Base-by-base conservation (phyloP, 441 rosid genomes). In the Populus hybrid region DNA sequence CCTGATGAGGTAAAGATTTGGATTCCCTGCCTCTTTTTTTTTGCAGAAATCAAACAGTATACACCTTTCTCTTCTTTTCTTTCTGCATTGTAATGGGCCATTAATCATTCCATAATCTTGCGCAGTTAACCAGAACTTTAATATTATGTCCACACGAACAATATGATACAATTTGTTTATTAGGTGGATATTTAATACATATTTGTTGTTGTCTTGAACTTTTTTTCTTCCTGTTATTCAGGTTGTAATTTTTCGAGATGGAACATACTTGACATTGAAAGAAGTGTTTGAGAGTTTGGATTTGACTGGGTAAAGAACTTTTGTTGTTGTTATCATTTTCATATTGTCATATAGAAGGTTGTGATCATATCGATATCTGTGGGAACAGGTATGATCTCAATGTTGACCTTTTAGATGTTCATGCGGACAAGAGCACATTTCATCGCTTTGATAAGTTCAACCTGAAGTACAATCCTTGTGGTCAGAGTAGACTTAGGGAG, bases 391-490 rank as follows among this genome's bases (percentile, higher is more conserved):
- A 94, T 89, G 99, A 96, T 84, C 84, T 96, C 79, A 96, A 93
- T 79, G 98, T 96, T 77, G 99, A 94, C 80, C 98, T 96, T 78
- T 85, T 96, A 88, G 99, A 96, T 86, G 99, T 96, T 82, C 99
- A 96, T 72, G 99, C 98, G 59, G 99, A 97, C 86, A 97, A 97
- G 88, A 97, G 99, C 86, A 96, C 99, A 63, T 96, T 96, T 85
- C 99, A 97, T 83, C 98, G 99, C 28, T 97, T 97, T 88, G 99
- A 94, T 80, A 97, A 97, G 90, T 97, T 97, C 85, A 97, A 97
- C 80, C 97, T 97, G 7, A 97, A 97, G 89, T 97, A 97, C 74
- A 97, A 97, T 88, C 99, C 99, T 20, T 97, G 99, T 76, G 99
- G 99, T 79, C 99, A 97, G 84, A 97, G 99, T 86, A 89, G 99